Base-by-base conservation (phyloP, 192 early-diverging fungal species). In the Entomortierella chlamydospora region DNA sequence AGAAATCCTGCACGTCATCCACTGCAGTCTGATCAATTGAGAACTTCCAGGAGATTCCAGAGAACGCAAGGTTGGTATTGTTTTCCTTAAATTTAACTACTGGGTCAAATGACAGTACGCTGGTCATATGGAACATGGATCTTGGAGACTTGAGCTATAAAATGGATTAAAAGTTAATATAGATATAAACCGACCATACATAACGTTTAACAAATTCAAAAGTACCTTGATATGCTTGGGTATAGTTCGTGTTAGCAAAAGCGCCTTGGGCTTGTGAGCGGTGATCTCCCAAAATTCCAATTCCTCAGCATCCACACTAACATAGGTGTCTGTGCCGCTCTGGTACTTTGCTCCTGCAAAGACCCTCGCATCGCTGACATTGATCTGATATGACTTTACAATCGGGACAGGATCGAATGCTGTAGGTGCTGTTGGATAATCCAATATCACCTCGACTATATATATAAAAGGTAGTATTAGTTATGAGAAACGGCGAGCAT, bases 121-220 rank as follows among this genome's bases (percentile, higher is more conserved):
- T 87, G 20, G 87, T 83, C 47, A 90, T 50, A 53, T 89, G 86
- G 15, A 91, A 72, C 90, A 91, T 91, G 10, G 91, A 84, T 45
- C 69, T 77, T 2, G 81, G 68, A 55, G 83, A 64, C 67, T 80
- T 88, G n/a, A 83, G 53, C 85, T 88, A 54, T 53, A 37, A 30
- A 31, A 55, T 20, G 22, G 25, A 37, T 13, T 18, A 41, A 10
- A 10, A 9, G 0, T 25, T 3, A 30, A 28, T 37, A 52, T 8
- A 61, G 25, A 59, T 30, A 4, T 54, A 37, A 37, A 37, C 34
- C 10, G 34, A 7, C 34, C 10, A 25, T 28, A 54, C 4, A 54
- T 28, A 31, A 57, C 17, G 20, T 6, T 15, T 12, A 34, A 18
- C 45, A 63, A 49, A 51, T 52, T 20, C 17, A 15, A 18, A 37